Evolutionary conservation across 2,329 filamentous ascomycete species (phyloP).

Genomic region (Verticillium klebahnii): DNA sequence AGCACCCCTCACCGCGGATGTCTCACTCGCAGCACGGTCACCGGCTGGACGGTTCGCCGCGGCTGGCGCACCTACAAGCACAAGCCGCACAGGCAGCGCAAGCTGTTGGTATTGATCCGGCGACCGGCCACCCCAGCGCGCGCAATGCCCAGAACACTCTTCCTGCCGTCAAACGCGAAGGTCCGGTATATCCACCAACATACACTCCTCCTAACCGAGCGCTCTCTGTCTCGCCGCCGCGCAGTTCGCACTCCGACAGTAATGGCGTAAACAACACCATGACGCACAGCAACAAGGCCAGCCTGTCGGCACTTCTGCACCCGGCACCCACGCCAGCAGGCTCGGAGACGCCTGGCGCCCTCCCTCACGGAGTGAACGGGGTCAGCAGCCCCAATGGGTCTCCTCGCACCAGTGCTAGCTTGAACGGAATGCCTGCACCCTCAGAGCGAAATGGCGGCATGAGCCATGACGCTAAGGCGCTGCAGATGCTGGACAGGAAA

Average conservation of each 20-base stretch:
- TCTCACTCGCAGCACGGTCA: constrained; percentile 8
- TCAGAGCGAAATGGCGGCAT: constrained; percentile 47
- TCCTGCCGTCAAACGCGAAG: constrained; percentile 31
- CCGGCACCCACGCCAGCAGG: constrained; percentile 31
- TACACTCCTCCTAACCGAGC: constrained; percentile 40
- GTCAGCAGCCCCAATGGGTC: constrained; percentile 43
- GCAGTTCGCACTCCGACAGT: constrained; percentile 31
- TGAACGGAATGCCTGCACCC: constrained; percentile 47
- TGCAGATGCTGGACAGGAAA: constrained; percentile 61
- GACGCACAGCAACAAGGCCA: constrained; percentile 33
- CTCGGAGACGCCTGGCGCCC: background rate
- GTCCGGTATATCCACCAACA: constrained; percentile 15
- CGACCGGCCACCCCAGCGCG: constrained; percentile 29
- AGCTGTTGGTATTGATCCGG: background rate
- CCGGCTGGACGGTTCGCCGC: constrained; percentile 33
- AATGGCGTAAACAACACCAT: constrained; percentile 9
- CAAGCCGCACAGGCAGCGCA: constrained; percentile 34
- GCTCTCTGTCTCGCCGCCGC: constrained; percentile 44
- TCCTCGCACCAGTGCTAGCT: constrained; percentile 36
- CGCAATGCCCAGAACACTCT: constrained; percentile 39
- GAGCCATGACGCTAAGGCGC: constrained; percentile 59
- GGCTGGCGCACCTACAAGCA: constrained; percentile 38
- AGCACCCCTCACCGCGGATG: constrained; percentile 25
- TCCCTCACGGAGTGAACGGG: constrained; percentile 29
- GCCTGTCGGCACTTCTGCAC: constrained; percentile 46